Percentiles rank a stretch among this genome's conserved stretches.
Conservation (phyloP, 768 basidiomycete genomes). For the Exidia glandulosa region DNA sequence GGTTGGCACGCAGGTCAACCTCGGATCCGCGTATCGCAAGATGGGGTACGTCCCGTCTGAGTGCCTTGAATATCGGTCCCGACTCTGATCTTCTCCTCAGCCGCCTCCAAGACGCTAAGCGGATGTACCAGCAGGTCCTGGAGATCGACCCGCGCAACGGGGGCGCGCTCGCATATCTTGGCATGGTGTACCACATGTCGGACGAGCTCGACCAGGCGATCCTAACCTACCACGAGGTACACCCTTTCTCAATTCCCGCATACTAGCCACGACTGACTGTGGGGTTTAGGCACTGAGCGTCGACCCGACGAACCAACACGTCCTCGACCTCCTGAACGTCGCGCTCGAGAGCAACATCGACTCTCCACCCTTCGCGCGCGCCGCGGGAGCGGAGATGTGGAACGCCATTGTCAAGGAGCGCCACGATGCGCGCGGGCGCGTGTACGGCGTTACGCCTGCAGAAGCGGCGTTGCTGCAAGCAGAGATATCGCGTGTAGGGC, state of each 20-base stretch:
- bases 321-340: constrained; percentile 70
- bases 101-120: constrained; percentile 49
- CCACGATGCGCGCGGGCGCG: neutral
- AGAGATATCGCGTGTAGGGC: neutral
- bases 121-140: constrained; percentile 67
- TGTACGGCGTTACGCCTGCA: neutral
- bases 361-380: constrained; percentile 4
- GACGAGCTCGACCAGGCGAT: constrained; percentile 72
- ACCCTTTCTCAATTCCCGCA: constrained; percentile 9
- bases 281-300: constrained; percentile 68
- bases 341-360: constrained; percentile 43
- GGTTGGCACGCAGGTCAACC: constrained; percentile 84
- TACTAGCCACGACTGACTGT: neutral
- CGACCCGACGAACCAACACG: constrained; percentile 72
- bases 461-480: neutral
- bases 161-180: constrained; percentile 75
- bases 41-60: constrained; percentile 42
- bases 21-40: constrained; percentile 82
- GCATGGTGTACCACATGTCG: constrained; percentile 75
- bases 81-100: constrained; percentile 12
- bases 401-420: neutral
- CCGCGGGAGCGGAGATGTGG: neutral
- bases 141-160: constrained; percentile 80
- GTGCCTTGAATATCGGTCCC: neutral
- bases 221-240: constrained; percentile 83